A percentile compares a stretch with the other conserved stretches of the same genome.
phyloP scores from a whole-genome alignment of 169 alveolate species.

The Haemoproteus tartakovskyi region DNA sequence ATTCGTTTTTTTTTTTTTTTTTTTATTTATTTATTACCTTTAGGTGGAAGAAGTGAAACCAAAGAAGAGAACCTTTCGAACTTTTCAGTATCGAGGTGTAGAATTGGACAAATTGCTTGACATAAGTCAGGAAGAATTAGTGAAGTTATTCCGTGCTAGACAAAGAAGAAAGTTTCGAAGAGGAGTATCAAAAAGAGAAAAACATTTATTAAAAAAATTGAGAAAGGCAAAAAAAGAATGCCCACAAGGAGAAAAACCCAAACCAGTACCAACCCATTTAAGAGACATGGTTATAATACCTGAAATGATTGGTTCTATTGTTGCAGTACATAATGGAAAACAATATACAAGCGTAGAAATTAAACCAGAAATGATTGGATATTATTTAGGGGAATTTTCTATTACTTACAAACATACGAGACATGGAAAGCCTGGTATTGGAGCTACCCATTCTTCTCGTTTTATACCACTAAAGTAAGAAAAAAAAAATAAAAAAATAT shows the following conservation, averaged over 20 bases:
- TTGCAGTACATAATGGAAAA: slow-evolving; percentile 97
- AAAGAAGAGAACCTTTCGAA: slow-evolving; percentile 96
- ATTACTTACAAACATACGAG: slow-evolving; percentile 97
- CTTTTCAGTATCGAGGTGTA: slow-evolving; percentile 96
- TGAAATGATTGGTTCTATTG: slow-evolving; percentile 97
- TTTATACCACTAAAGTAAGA: slow-evolving; percentile 91
- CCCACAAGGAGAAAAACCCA: slow-evolving; percentile 92
- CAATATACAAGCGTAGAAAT: slow-evolving; percentile 95
- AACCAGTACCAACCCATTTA: slow-evolving; percentile 95
- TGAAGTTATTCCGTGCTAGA: slow-evolving; percentile 92
- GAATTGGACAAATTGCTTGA: slow-evolving; percentile 93
- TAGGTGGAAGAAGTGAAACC: slow-evolving; percentile 78
- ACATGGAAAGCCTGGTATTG: slow-evolving; percentile 99
- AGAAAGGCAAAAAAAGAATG: slow-evolving; percentile 90
- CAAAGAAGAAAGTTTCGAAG: slow-evolving; percentile 94
- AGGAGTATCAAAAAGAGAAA: slow-evolving; percentile 87
- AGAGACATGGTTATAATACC: slow-evolving; percentile 95
- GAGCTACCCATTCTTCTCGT: slow-evolving; percentile 94
- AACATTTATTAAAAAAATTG: slow-evolving; percentile 92
- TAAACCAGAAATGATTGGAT: slow-evolving; percentile 99
- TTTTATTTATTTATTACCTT: background rate
- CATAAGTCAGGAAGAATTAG: slow-evolving; percentile 89
- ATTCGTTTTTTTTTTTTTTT: background rate
- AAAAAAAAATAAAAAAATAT: too few species aligned
- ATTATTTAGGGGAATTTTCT: slow-evolving; percentile 98